Base-by-base conservation (phyloP, 371 early-diverging fungal species). In the Mucor plumbeus region DNA sequence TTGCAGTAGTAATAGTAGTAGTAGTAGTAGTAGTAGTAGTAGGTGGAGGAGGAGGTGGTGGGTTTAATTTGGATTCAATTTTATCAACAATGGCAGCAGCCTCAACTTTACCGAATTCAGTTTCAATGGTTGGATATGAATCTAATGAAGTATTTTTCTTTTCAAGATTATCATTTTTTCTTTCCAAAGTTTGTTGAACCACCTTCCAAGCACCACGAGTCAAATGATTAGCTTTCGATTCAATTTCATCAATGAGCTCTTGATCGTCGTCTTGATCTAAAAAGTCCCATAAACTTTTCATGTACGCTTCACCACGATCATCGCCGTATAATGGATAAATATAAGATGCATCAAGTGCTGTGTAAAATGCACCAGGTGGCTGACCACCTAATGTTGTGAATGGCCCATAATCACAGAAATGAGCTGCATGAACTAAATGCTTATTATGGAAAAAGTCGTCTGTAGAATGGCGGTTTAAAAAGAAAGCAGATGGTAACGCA, bases 261-360 rank as follows among this genome's bases (percentile, higher is more conserved):
- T 19, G 34, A 36, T 65, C 56, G 13, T 70, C 78, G 13, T 83
- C 70, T 4, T 85, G 80, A n/a, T 79, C 79, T 31, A 84, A 65
- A 72, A 91, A 91, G 41, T 83, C 79, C 75, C 81, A 84, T 15
- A 90, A 63, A 63, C 90, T 90, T 7, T 79, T 77, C 65, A 88
- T 81, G 59, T 89, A 90, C 0, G 90, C 86, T 72, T 89, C 88
- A 0, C 88, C 88, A 15, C 78, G 79, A 47, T 85, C 85, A 55
- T 89, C 88, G 11, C 89, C 90, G 68, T 81, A 88, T 13, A 86
- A 67, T 55, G 85, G 84, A 63, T 84, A 86, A 13, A 87, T 81
- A 19, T 84, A 85, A 13, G 76, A 71, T 4, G 82, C 80, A 65
- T 80, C 81, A 17, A 78, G 75, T 0, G 78, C 74, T 14, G 80